Evolutionary conservation across 768 basidiomycete genomes (phyloP).

Genomic region (Kondoa malvinella): DNA sequence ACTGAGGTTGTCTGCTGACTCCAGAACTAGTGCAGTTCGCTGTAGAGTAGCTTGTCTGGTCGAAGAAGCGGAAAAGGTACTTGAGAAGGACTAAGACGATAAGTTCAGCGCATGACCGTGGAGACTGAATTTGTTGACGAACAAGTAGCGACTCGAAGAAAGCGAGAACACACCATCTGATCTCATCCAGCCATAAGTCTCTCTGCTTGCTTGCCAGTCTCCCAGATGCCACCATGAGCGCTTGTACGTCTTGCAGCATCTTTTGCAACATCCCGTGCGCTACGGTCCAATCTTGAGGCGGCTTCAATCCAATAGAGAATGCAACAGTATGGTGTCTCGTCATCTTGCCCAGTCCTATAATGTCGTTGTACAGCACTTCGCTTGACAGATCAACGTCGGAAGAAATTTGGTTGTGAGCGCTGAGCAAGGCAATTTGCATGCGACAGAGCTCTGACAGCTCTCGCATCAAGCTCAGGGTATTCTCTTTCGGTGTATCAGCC

Average conservation of each 20-base stretch:
- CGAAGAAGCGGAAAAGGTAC: not conserved
- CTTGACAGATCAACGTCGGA: not conserved
- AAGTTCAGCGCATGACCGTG: not conserved
- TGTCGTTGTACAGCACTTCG: not conserved
- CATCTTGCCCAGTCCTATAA: not conserved
- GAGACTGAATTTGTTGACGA: not conserved
- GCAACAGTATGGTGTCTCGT: not conserved
- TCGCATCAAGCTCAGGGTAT: not conserved
- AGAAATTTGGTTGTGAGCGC: not conserved
- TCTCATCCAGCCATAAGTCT: not conserved
- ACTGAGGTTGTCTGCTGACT: not conserved
- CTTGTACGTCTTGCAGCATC: not conserved
- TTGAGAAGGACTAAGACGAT: not conserved
- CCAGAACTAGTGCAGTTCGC: not conserved
- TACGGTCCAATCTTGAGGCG: not conserved
- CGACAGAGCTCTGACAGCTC: not conserved
- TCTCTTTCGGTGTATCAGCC: not conserved
- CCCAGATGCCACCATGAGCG: not conserved
- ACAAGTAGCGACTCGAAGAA: not conserved
- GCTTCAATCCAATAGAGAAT: not conserved
- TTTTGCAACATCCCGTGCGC: not conserved
- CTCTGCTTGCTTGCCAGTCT: not conserved
- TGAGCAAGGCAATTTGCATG: not conserved
- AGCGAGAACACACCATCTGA: not conserved
- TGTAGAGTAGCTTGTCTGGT: not conserved